Conservation (phyloP, 176 grass and related monocot genomes). For the Typha latifolia region DNA sequence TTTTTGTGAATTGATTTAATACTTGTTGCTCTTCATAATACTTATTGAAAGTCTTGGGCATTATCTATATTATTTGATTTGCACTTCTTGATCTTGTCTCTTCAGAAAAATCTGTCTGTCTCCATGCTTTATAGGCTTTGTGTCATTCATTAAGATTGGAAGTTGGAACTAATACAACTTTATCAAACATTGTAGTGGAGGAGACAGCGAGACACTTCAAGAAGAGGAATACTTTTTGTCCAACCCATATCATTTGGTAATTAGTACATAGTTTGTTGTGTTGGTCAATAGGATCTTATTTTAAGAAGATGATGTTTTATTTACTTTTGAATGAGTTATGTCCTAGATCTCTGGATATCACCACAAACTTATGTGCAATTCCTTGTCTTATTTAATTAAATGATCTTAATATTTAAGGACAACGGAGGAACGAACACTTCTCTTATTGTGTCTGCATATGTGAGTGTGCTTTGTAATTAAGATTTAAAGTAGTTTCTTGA, state of each 20-base stretch:
- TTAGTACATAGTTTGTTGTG: constrained; percentile 13
- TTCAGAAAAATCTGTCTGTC: background rate
- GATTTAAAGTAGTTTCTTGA: no score
- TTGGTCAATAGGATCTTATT: background rate
- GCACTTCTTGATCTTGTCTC: no score
- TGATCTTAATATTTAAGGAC: no score
- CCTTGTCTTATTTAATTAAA: no score
- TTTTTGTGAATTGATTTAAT: background rate
- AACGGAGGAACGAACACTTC: no score
- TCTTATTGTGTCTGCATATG: no score
- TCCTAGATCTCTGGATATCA: background rate
- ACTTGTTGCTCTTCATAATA: background rate
- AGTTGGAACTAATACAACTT: constrained; percentile 20
- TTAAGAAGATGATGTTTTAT: constrained; percentile 3
- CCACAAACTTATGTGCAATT: no score
- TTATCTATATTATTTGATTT: background rate
- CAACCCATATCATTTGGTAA: constrained; percentile 98
- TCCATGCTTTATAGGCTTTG: background rate
- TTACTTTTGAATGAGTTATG: background rate
- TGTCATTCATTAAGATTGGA: background rate
- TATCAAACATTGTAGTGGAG: constrained; percentile 36
- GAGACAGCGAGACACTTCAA: constrained; percentile 62
- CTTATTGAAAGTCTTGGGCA: background rate
- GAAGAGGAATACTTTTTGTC: constrained; percentile 97
- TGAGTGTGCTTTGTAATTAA: no score